A percentile compares a stretch with the other conserved stretches of the same genome.
These are phyloP conservation scores for Lathyrus aphaca DNA, from an alignment of 306 rosid species.

Conservation along the genomic window DNA sequence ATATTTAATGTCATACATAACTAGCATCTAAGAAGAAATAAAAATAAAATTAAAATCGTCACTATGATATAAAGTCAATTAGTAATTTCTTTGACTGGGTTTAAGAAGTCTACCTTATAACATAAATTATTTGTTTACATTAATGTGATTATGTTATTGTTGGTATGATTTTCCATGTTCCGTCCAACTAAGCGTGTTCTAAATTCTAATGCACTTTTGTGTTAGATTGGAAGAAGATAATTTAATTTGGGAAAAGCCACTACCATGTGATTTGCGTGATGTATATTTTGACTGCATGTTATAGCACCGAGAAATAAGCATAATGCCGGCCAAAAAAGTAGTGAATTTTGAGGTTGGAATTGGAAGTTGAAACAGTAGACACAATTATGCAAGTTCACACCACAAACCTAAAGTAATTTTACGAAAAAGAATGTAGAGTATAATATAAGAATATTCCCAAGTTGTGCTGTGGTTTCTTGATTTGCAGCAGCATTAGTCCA, in stretches of 20 bases:
- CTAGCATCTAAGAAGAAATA: too few relatives aligned
- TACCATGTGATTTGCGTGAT: slow-evolving; percentile 27
- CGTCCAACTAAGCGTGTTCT: slow-evolving; percentile 35
- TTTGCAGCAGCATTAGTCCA: neutral
- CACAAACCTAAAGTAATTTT: neutral
- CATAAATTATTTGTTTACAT: neutral
- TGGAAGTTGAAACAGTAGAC: slow-evolving; percentile 14
- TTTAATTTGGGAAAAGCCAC: neutral
- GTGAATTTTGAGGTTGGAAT: neutral
- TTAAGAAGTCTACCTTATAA: neutral
- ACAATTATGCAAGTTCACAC: slow-evolving; percentile 32
- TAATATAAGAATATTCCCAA: slow-evolving; percentile 11
- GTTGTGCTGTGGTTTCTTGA: neutral
- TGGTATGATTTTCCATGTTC: slow-evolving; percentile 19
- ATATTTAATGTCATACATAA: too few relatives aligned
- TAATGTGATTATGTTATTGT: neutral
- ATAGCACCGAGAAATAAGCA: neutral
- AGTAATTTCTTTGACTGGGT: neutral
- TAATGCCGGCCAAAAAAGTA: slow-evolving; percentile 32
- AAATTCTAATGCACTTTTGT: neutral
- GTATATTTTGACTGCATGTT: neutral
- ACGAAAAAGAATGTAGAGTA: neutral
- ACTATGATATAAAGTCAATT: neutral
- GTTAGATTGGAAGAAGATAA: neutral
- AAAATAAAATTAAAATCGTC: too few relatives aligned